Evolutionary conservation across 1,284 basidiomycete genomes (phyloP).

Genomic region (Apiotrichum porosum): DNA sequence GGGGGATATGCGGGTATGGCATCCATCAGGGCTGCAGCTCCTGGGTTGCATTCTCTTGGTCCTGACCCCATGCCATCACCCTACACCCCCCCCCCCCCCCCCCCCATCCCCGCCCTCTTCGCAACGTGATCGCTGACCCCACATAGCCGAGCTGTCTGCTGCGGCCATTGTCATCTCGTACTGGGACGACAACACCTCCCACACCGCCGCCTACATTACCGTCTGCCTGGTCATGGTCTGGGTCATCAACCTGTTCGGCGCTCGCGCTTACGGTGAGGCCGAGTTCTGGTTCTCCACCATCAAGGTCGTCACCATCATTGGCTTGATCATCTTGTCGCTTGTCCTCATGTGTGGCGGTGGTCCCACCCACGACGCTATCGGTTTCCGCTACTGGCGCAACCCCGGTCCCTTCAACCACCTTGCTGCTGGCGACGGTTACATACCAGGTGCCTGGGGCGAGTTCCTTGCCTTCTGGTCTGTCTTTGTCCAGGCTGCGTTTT

Average conservation of each 20-base stretch:
- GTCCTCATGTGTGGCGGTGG: conserved; percentile 67
- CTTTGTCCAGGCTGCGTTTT: conserved; percentile 76
- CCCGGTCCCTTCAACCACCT: conserved; percentile 50
- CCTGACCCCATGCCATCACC: too few species aligned
- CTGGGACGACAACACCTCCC: conserved; percentile 27
- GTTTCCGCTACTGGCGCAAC: conserved; percentile 60
- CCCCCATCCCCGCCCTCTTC: not conserved
- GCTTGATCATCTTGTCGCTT: conserved; percentile 58
- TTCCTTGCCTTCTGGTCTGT: conserved; percentile 65
- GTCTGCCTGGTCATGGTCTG: conserved; percentile 46
- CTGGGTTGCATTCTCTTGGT: not conserved
- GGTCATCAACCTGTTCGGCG: conserved; percentile 48
- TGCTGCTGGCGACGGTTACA: conserved; percentile 9
- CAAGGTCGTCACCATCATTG: conserved; percentile 33
- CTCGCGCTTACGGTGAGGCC: conserved; percentile 33
- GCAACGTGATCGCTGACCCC: not conserved
- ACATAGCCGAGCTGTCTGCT: conserved; percentile 21
- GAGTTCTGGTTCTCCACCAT: conserved; percentile 40
- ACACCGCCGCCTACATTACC: conserved; percentile 49
- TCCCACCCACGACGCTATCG: conserved; percentile 50
- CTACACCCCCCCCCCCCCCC: too few species aligned
- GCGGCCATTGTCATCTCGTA: conserved; percentile 31
- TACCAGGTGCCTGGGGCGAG: conserved; percentile 50
- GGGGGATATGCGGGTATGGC: too few species aligned
- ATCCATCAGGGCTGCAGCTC: too few species aligned